Percentiles rank a stretch among this genome's conserved stretches.
These are phyloP conservation scores for Mycena galericulata DNA, from an alignment of 768 basidiomycete species.

Conservation along the genomic window DNA sequence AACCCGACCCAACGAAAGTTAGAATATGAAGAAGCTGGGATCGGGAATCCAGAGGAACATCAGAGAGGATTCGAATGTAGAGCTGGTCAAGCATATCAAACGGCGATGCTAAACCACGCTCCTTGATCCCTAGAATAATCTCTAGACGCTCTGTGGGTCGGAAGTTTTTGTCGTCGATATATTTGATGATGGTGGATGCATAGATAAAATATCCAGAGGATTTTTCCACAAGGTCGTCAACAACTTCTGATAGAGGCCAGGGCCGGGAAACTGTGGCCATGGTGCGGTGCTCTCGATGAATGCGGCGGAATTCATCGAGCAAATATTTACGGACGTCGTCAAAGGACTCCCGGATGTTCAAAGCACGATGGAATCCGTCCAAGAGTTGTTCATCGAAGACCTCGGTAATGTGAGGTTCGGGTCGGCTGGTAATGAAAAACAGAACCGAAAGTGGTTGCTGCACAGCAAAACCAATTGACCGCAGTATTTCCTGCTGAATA, in stretches of 20 bases:
- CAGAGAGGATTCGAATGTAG: conserved; percentile 19
- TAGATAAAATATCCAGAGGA: conserved; percentile 24
- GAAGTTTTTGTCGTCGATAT: conserved; percentile 11
- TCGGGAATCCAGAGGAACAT: not conserved
- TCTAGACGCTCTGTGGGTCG: conserved; percentile 7
- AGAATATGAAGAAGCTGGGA: not conserved
- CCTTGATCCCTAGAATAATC: not conserved
- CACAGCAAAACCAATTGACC: not conserved
- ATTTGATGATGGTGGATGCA: conserved; percentile 2
- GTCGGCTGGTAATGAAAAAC: conserved; percentile 10
- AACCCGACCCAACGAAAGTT: not conserved
- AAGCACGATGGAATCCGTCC: not conserved
- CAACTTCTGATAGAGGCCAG: not conserved
- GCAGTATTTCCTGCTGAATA: too few relatives aligned
- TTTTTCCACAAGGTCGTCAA: not conserved
- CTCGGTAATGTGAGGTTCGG: conserved; percentile 5
- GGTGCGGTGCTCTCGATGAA: not conserved
- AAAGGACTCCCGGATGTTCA: conserved; percentile 4
- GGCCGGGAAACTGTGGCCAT: not conserved
- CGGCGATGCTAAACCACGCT: not conserved
- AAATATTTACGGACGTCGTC: conserved; percentile 4
- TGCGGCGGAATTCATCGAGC: not conserved
- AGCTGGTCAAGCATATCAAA: conserved; percentile 3
- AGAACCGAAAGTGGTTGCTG: not conserved
- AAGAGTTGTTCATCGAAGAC: not conserved